Conservation (phyloP, 257 asterid species). For the Fraxinus excelsior region DNA sequence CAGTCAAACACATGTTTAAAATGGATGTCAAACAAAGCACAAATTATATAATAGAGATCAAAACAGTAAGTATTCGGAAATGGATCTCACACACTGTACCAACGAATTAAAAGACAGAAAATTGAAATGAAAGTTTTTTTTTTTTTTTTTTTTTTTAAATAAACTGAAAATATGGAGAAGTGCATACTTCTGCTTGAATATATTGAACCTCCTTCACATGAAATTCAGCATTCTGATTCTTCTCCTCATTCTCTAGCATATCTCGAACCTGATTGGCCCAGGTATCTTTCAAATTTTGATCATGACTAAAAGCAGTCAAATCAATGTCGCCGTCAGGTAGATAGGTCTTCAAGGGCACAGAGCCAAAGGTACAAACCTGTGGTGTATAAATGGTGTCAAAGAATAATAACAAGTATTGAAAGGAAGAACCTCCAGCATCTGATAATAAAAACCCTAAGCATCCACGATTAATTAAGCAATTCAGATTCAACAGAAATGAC, state of each 20-base stretch:
- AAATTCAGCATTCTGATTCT: constrained; percentile 31
- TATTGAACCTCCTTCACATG: constrained; percentile 36
- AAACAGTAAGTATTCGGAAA: neutral
- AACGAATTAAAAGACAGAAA: neutral
- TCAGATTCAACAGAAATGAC: neutral
- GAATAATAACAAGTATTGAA: neutral
- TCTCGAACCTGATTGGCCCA: constrained; percentile 35
- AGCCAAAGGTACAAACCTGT: constrained; percentile 74
- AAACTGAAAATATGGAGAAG: neutral
- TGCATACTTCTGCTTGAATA: constrained; percentile 36
- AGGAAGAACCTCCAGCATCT: neutral
- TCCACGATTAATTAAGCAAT: neutral
- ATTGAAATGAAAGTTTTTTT: neutral
- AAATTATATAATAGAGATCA: neutral
- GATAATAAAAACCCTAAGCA: neutral
- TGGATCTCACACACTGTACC: neutral
- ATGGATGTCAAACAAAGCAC: neutral
- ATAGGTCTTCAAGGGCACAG: constrained; percentile 77
- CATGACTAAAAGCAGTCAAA: constrained; percentile 59
- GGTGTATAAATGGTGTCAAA: neutral
- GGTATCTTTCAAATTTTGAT: constrained; percentile 30
- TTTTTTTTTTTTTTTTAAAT: too few relatives aligned
- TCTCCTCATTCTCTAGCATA: constrained; percentile 33
- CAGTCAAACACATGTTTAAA: neutral
- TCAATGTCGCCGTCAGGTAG: constrained; percentile 83